phyloP scores from a whole-genome alignment of 305 asterid genomes.

The Solanum hybrid region DNA sequence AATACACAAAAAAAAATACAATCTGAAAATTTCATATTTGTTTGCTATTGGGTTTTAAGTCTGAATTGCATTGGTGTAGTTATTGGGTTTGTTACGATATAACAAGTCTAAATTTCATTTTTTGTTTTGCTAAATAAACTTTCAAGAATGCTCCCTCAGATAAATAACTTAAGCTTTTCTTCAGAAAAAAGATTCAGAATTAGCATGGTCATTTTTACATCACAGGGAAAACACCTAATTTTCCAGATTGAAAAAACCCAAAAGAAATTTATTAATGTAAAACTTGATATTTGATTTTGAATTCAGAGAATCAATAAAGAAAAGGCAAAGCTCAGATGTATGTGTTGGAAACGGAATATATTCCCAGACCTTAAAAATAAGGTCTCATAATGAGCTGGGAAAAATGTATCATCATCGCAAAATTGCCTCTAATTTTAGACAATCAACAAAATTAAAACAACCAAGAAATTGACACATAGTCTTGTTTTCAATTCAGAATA shows the following conservation, averaged over 20 bases:
- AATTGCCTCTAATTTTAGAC: neutral
- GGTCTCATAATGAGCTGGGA: conserved; percentile 83
- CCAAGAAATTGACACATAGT: neutral
- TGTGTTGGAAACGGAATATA: conserved; percentile 17
- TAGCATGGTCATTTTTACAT: conserved; percentile 29
- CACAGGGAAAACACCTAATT: conserved; percentile 19
- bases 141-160: conserved; percentile 20
- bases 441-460: neutral
- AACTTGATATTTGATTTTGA: neutral
- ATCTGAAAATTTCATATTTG: too few species aligned
- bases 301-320: neutral
- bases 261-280: neutral
- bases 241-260: neutral
- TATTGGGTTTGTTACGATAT: neutral
- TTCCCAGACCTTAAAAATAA: conserved; percentile 40
- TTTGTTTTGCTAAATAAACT: neutral
- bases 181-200: conserved; percentile 23
- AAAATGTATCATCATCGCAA: conserved; percentile 41
- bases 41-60: neutral
- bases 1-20: too few species aligned
- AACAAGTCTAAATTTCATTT: neutral
- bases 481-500: neutral
- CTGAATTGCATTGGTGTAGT: neutral
- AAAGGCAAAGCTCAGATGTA: conserved; percentile 30
- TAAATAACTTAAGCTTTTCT: conserved; percentile 4